Conservation (phyloP, 352 stramenopile genomes). For the Pythium monospermum region DNA sequence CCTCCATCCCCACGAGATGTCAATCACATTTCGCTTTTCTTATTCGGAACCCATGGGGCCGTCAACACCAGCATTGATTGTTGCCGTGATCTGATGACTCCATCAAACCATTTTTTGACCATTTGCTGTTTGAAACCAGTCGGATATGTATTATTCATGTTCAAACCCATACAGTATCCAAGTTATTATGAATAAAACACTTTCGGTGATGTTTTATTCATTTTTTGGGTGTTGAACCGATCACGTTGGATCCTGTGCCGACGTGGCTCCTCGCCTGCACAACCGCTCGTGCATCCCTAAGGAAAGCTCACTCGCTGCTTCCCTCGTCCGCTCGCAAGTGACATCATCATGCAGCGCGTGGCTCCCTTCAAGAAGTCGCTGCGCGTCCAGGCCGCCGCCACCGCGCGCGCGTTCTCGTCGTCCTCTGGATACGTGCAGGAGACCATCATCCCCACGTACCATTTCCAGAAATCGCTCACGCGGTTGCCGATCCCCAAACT, state of each 20-base stretch:
- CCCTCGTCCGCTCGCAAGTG: neutral
- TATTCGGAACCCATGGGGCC: too few species aligned
- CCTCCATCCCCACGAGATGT: too few species aligned
- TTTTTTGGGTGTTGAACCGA: conserved; percentile 25
- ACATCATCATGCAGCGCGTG: conserved; percentile 26
- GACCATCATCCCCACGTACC: conserved; percentile 83
- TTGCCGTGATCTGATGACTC: too few species aligned
- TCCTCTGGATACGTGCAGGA: conserved; percentile 69
- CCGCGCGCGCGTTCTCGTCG: conserved; percentile 22
- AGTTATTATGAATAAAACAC: conserved; percentile 21
- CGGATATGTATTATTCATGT: too few species aligned
- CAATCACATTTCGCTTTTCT: too few species aligned
- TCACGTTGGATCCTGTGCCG: conserved; percentile 31
- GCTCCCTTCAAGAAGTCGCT: conserved; percentile 10
- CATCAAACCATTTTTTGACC: too few species aligned
- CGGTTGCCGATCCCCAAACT: conserved; percentile 85
- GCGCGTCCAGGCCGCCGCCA: conserved; percentile 2
- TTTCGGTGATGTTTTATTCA: conserved; percentile 8
- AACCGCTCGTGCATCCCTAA: neutral
- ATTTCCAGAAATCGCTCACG: conserved; percentile 85
- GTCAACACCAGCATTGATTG: too few species aligned
- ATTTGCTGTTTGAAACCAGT: too few species aligned
- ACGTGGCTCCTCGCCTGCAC: conserved; percentile 27
- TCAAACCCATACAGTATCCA: too few species aligned
- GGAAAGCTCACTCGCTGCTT: neutral